Percentiles rank a stretch among this genome's conserved stretches.
These are phyloP conservation scores for Lactarius akahatsu DNA, from an alignment of 768 basidiomycete genomes.

Conservation along the genomic window DNA sequence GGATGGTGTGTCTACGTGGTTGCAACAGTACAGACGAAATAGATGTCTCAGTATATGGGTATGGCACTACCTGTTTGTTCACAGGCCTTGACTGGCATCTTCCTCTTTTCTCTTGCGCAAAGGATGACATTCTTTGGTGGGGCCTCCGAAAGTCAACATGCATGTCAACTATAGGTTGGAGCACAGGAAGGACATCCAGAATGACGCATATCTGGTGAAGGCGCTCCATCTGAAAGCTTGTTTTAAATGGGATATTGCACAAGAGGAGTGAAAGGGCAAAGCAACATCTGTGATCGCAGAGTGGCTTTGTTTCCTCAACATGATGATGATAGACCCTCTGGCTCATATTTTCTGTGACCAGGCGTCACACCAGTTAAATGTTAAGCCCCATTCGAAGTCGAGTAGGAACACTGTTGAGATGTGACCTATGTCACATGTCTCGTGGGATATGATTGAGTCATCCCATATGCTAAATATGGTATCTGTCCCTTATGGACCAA, in stretches of 20 bases:
- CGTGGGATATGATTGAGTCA: no score
- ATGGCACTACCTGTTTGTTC: conserved; percentile 58
- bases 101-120: conserved; percentile 32
- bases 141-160: conserved; percentile 50
- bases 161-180: conserved; percentile 77
- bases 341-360: no score
- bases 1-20: conserved; percentile 51
- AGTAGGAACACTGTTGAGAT: no score
- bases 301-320: no score
- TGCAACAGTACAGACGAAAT: background rate
- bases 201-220: conserved; percentile 87
- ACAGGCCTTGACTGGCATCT: conserved; percentile 49
- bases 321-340: no score
- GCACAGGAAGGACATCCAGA: no score
- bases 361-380: no score
- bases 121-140: conserved; percentile 32
- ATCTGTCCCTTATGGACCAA: no score
- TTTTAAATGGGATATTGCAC: background rate
- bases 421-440: no score
- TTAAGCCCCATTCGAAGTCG: no score
- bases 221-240: conserved; percentile 74
- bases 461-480: no score
- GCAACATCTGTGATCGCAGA: no score
- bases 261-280: background rate
- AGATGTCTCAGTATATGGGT: background rate